Evolutionary conservation across 331 rosid species (phyloP), one percentile per base, ranked within the genome.

Genomic region (Quercus phellos): DNA sequence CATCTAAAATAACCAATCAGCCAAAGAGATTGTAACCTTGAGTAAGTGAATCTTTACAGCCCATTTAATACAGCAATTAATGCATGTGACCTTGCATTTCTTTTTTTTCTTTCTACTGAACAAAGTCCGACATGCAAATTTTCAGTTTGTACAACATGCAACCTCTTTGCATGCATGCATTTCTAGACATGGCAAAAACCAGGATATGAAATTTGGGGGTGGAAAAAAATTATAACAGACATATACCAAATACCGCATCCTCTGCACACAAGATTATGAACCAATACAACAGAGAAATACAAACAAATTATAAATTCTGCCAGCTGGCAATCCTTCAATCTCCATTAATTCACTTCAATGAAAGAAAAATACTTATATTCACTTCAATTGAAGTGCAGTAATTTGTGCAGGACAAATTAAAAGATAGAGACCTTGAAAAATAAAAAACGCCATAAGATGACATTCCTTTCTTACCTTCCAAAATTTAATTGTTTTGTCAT

Each of bases 401-500:
- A 38, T 38, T 38, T 38, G 46, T 38, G 3, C 46, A 38, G 2
- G 8, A 38, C 46, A 8, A 38, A 38, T 38, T 38, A 38, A 38
- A 38, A 38, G 12, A 38, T 8, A 38, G 46, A 38, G 46, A 38
- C 46, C 46, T 38, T 38, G 46, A 38, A 38, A 38, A 38, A 38
- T 38, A 38, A 2, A 38, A 38, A 38, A 38, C 11, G 12, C 12
- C 46, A 38, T 66, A 66, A 73, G 73, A 46, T 60, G 68, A 63
- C 55, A 51, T 22, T 61, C 66, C 66, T 73, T 82, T 77, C 85
- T 51, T 86, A 91, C 98, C 98, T 94, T 94, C 98, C 98, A 94
- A 85, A 82, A 94, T 71, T 94, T 94, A 82, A 94, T 94, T 43
- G 98, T 94, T 81, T 94, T 94, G 74, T 94, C 98, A 74, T 94